A percentile compares a stretch with the other conserved stretches of the same genome.
These are phyloP conservation scores for Carpinus viminea DNA, from an alignment of 306 rosid genomes.

Conservation along the genomic window DNA sequence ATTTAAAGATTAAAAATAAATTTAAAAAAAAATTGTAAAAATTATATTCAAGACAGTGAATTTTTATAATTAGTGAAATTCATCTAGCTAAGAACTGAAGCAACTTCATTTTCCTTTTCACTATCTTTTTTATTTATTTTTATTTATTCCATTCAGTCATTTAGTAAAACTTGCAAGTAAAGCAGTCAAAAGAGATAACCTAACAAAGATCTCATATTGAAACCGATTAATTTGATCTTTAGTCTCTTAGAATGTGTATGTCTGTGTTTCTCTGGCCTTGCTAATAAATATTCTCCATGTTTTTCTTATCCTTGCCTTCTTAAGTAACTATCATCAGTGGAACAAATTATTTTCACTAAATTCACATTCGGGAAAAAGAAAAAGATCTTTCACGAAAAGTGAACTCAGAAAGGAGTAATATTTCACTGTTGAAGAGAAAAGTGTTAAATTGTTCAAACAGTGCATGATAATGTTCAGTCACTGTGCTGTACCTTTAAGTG, in stretches of 20 bases:
- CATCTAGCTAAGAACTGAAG: slow-evolving; percentile 14
- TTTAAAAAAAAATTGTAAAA: neutral
- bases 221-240: neutral
- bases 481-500: slow-evolving; percentile 20
- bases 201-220: slow-evolving; percentile 2
- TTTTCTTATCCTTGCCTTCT: slow-evolving; percentile 14
- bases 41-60: neutral
- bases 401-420: slow-evolving; percentile 27
- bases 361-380: slow-evolving; percentile 23
- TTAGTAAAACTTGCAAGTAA: neutral
- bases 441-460: slow-evolving; percentile 29
- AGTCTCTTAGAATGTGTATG: neutral
- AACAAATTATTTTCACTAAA: slow-evolving; percentile 22
- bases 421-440: slow-evolving; percentile 29
- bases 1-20: neutral
- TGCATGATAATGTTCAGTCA: slow-evolving; percentile 12
- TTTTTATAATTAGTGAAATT: neutral
- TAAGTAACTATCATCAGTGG: slow-evolving; percentile 14
- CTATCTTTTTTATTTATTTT: neutral
- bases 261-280: neutral
- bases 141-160: neutral
- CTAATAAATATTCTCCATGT: slow-evolving; percentile 14
- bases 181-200: neutral
- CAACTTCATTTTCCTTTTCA: neutral
- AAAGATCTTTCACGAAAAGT: slow-evolving; percentile 32